A percentile compares a stretch with the other conserved stretches of the same genome.
These are phyloP conservation scores for Ramaria rubella DNA, from an alignment of 768 basidiomycete species.

Conservation along the genomic window DNA sequence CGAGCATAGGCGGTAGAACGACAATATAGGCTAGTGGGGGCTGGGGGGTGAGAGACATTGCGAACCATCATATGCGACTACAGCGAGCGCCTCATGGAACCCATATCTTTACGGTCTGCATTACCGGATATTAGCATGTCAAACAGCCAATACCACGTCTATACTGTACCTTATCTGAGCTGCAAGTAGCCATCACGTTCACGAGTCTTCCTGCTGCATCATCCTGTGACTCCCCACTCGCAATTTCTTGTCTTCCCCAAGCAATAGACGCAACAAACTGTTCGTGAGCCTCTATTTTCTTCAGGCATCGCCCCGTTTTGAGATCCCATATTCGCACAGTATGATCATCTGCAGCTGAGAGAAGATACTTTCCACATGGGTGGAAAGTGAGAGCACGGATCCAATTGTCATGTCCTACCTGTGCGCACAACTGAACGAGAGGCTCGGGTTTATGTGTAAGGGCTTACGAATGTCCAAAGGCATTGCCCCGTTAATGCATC, in stretches of 20 bases:
- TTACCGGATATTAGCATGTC: not conserved
- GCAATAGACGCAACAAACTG: slow-evolving; percentile 78
- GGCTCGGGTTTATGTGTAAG: slow-evolving; percentile 8
- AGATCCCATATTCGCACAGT: slow-evolving; percentile 89
- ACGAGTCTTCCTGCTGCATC: slow-evolving; percentile 27
- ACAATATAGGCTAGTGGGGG: not conserved
- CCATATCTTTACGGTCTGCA: slow-evolving; percentile 6
- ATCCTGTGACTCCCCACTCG: slow-evolving; percentile 15
- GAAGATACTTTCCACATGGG: slow-evolving; percentile 79
- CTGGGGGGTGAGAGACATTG: not conserved
- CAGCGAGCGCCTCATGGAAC: not conserved
- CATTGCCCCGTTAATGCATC: slow-evolving; percentile 78
- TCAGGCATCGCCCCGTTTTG: slow-evolving; percentile 74
- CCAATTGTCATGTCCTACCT: slow-evolving; percentile 88
- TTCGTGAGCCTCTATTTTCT: slow-evolving; percentile 74
- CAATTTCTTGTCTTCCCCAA: slow-evolving; percentile 55
- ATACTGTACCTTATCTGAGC: slow-evolving; percentile 30
- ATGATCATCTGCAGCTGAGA: slow-evolving; percentile 92
- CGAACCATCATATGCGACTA: not conserved
- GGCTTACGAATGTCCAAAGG: slow-evolving; percentile 62
- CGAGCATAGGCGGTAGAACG: too few species aligned
- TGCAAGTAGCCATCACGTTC: slow-evolving; percentile 43
- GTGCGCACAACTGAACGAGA: not conserved
- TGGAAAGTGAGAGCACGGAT: slow-evolving; percentile 84
- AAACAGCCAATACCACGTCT: not conserved